phyloP scores from a whole-genome alignment of 768 basidiomycete genomes.

The Trametes elegans region DNA sequence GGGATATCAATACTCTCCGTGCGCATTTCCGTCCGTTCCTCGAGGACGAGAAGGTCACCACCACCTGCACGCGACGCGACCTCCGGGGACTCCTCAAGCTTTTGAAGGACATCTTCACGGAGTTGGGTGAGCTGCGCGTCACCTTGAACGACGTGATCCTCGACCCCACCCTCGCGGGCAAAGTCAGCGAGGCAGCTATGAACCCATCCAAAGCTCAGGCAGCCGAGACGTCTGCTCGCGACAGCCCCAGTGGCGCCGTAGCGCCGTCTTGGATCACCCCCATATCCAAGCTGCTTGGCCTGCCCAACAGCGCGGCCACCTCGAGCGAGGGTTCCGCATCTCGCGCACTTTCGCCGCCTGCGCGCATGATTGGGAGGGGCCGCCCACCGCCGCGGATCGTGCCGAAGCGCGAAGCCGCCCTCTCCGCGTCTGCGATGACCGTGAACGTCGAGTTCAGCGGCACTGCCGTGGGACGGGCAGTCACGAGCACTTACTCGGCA shows the following conservation, averaged over 20 bases:
- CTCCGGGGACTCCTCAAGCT: slow-evolving; percentile 79
- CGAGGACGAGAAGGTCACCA: slow-evolving; percentile 70
- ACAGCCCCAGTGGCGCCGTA: slow-evolving; percentile 27
- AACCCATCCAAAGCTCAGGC: slow-evolving; percentile 52
- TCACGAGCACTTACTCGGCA: slow-evolving; percentile 40
- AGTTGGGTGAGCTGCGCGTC: slow-evolving; percentile 78
- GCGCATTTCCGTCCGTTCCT: slow-evolving; percentile 67
- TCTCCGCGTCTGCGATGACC: slow-evolving; percentile 85
- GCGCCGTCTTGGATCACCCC: slow-evolving; percentile 74
- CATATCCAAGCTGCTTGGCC: slow-evolving; percentile 74
- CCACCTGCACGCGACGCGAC: slow-evolving; percentile 72
- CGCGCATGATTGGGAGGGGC: slow-evolving; percentile 24
- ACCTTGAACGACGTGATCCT: slow-evolving; percentile 88
- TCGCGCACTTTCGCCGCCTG: slow-evolving; percentile 25
- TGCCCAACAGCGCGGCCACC: slow-evolving; percentile 32
- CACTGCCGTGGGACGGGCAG: slow-evolving; percentile 55
- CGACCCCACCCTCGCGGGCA: slow-evolving; percentile 74
- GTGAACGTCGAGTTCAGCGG: slow-evolving; percentile 97
- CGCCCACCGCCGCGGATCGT: slow-evolving; percentile 47
- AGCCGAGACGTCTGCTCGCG: slow-evolving; percentile 36
- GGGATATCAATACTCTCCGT: slow-evolving; percentile 70
- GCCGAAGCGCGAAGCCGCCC: slow-evolving; percentile 81
- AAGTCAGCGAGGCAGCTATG: slow-evolving; percentile 69
- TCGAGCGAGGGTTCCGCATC: slow-evolving; percentile 28
- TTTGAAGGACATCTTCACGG: slow-evolving; percentile 79